Evolutionary conservation across 78 protist genomes (phyloP), one percentile per base, ranked within the genome.

Genomic region (Dictyostelium purpureum): DNA sequence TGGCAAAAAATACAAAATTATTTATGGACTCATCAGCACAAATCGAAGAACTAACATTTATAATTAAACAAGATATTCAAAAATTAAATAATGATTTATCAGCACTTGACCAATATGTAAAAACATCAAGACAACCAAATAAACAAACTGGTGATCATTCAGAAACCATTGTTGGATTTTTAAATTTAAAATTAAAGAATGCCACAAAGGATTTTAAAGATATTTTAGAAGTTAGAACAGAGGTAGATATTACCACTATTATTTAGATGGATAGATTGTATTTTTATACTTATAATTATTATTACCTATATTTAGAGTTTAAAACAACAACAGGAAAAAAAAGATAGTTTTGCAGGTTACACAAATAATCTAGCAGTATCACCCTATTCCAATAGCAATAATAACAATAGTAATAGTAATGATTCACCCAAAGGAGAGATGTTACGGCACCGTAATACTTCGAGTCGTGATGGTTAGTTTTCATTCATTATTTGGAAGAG

Each of bases 211-310:
- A 85, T 24, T 85, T 85, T 73, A 85, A 85, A 85, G 91, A 85
- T 85, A 85, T 85, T 59, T 45, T 85, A 31, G 91, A 85, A 73
- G 81, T 85, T 85, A 85, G 91, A 85, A 85, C 91, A 45, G 91
- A 85, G 61, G 91, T 85, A 85, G 40, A 28, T 49, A 24, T 67
- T 18, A 10, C 2, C 52, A 51, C 0, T 35, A n/a, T n/a, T n/a
- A n/a, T n/a, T n/a, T n/a, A n/a, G n/a, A n/a, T n/a, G n/a, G n/a
- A n/a, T n/a, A n/a, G n/a, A n/a, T n/a, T 52, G 2, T 12, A 57
- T 49, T 31, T 73, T 10, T 1, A 28, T 19, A 42, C 9, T 16
- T 26, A 43, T 10, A 14, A 21, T 43, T 51, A 74, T 31, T 21
- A 51, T 40, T 33, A 28, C 4, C 26, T 51, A 74, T 74, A 5